Evolutionary conservation across 352 stramenopile species (phyloP).

Genomic region (Elongisporangium prolatum): DNA sequence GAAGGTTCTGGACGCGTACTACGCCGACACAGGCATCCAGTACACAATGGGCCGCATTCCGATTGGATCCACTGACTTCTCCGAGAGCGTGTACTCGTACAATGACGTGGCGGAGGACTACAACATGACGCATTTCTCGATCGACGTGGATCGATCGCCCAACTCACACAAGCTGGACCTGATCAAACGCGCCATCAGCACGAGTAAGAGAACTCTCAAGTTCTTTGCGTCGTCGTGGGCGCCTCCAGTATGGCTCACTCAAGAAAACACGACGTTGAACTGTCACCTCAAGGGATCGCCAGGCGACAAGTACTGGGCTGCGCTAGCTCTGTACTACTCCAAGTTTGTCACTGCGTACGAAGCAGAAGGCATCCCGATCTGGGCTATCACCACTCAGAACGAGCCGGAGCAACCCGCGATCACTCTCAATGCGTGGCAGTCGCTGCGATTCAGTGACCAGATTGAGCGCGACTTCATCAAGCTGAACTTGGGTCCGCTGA

Average conservation of each 20-base stretch:
- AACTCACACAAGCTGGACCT: constrained; percentile 67
- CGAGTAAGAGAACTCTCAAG: constrained; percentile 32
- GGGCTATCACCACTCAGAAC: constrained; percentile 86
- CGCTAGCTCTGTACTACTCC: constrained; percentile 82
- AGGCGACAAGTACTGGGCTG: constrained; percentile 62
- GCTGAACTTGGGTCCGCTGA: constrained; percentile 62
- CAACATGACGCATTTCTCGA: constrained; percentile 65
- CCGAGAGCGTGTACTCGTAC: constrained; percentile 80
- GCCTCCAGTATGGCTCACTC: constrained; percentile 86
- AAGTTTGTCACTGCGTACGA: constrained; percentile 87
- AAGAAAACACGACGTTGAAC: constrained; percentile 47
- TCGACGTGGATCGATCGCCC: constrained; percentile 55
- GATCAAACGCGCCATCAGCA: constrained; percentile 50
- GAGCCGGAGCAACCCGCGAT: constrained; percentile 59
- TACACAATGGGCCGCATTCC: constrained; percentile 78
- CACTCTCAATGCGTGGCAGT: constrained; percentile 51
- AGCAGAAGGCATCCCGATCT: constrained; percentile 65
- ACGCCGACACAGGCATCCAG: constrained; percentile 53
- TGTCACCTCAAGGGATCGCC: constrained; percentile 50
- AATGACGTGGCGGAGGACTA: constrained; percentile 63
- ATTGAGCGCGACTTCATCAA: constrained; percentile 74
- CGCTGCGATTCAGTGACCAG: constrained; percentile 41
- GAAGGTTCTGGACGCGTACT: constrained; percentile 75
- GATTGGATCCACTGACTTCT: constrained; percentile 87
- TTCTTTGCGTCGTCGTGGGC: constrained; percentile 87